Evolutionary conservation across 2,329 filamentous ascomycete species (phyloP), one percentile per base, ranked within the genome.

Genomic region (Purpureocillium takamizusanense): DNA sequence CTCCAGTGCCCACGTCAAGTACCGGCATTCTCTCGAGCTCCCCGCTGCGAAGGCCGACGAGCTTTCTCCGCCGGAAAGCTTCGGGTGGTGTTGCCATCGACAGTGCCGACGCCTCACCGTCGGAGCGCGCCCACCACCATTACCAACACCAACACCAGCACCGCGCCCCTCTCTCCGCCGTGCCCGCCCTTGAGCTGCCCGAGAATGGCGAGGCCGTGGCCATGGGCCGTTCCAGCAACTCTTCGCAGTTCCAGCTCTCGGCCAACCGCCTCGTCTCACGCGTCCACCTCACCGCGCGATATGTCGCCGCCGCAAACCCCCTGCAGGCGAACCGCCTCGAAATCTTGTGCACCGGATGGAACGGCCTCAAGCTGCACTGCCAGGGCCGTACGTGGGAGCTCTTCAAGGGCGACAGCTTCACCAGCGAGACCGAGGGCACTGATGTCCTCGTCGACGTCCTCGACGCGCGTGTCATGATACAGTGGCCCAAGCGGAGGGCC

Each of bases 391-490:
- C 86, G 3, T 90, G 86, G 70, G 86, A 95, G 48, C 64, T 98
- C 52, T 73, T 70, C 46, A 95, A 95, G 66, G 87, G 85, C 14
- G 88, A 95, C 57, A 84, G 78, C 36, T 97, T 95, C 61, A 83
- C 81, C 34, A 94, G 88, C 41, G 86, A 94, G 62, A 89, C 88
- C 23, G 86, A 89, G 55, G 78, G 81, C 48, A 81, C 81, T 14
- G 88, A 94, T 53, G 88, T 98, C 59, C 94, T 98, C 79, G 68
- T 98, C 46, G 89, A 97, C 59, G 88, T 97, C 31, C 87, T 95
- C 53, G 89, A 94, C 56, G 82, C 88, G 38, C 84, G 92, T 46
- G 87, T 97, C 33, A 72, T 95, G 59, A 69, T 98, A 45, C 78
- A 82, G 55, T 97, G 92, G 90, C 92, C 92, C 33, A 76, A 64